Evolutionary conservation across 306 rosid genomes (phyloP), one percentile per base, ranked within the genome.

Genomic region (Begonia fuchsioides): DNA sequence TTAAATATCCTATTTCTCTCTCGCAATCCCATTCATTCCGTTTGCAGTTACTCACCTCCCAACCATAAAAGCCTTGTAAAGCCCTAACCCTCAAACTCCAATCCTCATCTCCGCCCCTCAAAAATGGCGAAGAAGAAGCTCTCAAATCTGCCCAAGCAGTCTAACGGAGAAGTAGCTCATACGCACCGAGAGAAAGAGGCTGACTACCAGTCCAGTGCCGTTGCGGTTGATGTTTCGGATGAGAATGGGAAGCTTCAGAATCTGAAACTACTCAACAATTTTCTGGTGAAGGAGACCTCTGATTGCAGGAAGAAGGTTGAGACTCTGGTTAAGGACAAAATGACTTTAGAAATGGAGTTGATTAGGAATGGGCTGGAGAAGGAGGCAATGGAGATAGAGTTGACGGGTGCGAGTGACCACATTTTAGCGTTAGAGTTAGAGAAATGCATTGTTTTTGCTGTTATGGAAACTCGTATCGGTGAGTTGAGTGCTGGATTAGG

Each of bases 51-150:
- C 45, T 41, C 45, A 41, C 13, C 2, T 41, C 45, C 12, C 45
- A 11, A 41, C 45, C 45, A 41, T 41, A 2, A 41, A 41, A 10
- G 3, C 45, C 14, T 10, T 3, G n/a, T 3, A 41, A 41, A 41
- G 12, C 45, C 45, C 45, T 41, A 40, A 41, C 51, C 50, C 13
- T 9, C 19, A 39, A 10, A 43, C 0, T 13, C 17, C 11, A 9
- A 54, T 35, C 38, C 17, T 41, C 64, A 10, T 8, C 45, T 13
- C 54, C 54, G 32, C 47, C 71, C 43, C 62, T 26, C 6, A 56
- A 26, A 26, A 26, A 74, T 81, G 87, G 88, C 88, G 49, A 86
- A 71, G 58, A 86, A 76, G 79, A 86, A 81, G 57, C 10, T 39
- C 20, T 18, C 76, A 52, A 68, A 46, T 11, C 68, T 64, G 4